Conservation (phyloP, 179 eudicot species). For the Amaranthus tricolor region DNA sequence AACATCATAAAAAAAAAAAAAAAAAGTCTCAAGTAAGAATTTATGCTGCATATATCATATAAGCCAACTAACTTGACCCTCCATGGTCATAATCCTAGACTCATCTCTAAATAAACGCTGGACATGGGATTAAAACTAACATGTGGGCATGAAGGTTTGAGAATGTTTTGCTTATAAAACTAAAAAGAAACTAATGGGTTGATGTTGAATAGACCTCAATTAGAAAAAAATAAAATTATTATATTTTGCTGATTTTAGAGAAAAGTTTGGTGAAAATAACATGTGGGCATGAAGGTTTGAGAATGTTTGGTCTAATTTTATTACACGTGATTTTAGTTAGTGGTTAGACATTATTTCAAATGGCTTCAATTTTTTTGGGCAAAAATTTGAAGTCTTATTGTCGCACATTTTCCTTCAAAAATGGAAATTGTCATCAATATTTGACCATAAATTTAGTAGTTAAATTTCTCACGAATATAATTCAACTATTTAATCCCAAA, state of each 20-base stretch:
- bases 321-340: neutral
- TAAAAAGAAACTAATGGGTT: neutral
- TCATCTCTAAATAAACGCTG: no score
- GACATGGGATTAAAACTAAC: no score
- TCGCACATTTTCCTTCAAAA: conserved; percentile 2
- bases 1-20: no score
- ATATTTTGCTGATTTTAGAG: neutral
- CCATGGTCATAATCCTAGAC: no score
- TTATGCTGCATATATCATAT: no score
- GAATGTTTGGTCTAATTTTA: neutral
- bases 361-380: neutral
- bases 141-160: neutral
- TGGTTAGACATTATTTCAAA: neutral
- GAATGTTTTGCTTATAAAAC: neutral
- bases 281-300: neutral
- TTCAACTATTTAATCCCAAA: neutral
- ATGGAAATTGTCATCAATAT: neutral
- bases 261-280: neutral
- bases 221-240: neutral
- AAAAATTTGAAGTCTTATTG: conserved; percentile 11
- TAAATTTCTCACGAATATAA: neutral
- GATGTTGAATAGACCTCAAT: neutral
- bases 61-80: no score
- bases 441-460: neutral
- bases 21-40: no score